phyloP scores from a whole-genome alignment of 352 stramenopile species.

The Pythium apleroticum region DNA sequence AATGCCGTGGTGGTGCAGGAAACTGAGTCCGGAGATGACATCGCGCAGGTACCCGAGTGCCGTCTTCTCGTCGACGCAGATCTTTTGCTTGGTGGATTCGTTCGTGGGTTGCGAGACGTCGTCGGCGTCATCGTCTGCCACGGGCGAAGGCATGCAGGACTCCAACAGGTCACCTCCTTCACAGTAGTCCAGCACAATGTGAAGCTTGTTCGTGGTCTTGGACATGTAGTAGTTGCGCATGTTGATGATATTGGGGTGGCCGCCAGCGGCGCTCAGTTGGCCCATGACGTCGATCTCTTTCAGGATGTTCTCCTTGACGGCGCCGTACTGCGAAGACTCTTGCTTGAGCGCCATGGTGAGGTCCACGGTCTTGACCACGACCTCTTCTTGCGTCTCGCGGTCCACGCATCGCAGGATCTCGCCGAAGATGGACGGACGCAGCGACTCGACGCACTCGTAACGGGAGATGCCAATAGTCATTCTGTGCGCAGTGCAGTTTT shows the following conservation, averaged over 20 bases:
- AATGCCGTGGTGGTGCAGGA: slow-evolving; percentile 69
- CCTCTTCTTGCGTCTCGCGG: slow-evolving; percentile 46
- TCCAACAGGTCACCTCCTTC: slow-evolving; percentile 73
- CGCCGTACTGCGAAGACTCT: slow-evolving; percentile 45
- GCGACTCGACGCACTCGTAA: slow-evolving; percentile 45
- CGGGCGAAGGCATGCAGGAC: slow-evolving; percentile 36
- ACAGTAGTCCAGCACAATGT: slow-evolving; percentile 81
- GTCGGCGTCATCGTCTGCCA: slow-evolving; percentile 5
- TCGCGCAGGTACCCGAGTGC: slow-evolving; percentile 65
- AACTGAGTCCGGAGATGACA: slow-evolving; percentile 61
- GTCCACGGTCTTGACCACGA: slow-evolving; percentile 76
- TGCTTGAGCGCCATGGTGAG: slow-evolving; percentile 54
- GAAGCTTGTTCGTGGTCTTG: slow-evolving; percentile 42
- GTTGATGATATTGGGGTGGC: slow-evolving; percentile 71
- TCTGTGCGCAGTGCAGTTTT: too few species aligned
- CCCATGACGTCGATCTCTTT: slow-evolving; percentile 69
- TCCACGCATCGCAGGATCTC: slow-evolving; percentile 69
- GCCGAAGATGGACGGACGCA: slow-evolving; percentile 66
- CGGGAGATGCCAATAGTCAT: slow-evolving; percentile 30
- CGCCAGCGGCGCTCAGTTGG: slow-evolving; percentile 47
- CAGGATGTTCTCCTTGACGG: slow-evolving; percentile 69
- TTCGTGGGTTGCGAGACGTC: slow-evolving; percentile 1
- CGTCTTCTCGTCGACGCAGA: slow-evolving; percentile 39
- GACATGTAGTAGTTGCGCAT: slow-evolving; percentile 70
- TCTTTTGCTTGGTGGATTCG: neutral